Conservation (phyloP, 2,329 filamentous ascomycete genomes). For the Hymenoscyphus repandus region DNA sequence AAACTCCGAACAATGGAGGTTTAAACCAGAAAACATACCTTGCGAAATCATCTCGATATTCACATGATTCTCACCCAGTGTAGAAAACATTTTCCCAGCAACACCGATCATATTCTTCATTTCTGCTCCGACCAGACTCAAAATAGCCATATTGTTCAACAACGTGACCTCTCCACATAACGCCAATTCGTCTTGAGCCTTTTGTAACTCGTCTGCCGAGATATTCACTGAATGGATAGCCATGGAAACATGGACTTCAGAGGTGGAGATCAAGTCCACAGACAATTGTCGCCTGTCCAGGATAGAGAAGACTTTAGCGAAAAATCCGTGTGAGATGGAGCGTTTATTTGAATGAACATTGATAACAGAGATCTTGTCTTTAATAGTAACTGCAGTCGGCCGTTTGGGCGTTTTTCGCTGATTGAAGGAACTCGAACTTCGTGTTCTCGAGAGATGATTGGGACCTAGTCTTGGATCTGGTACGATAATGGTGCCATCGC, state of each 20-base stretch:
- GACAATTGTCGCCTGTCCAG: constrained; percentile 82
- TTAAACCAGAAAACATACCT: constrained; percentile 48
- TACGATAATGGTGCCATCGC: constrained; percentile 74
- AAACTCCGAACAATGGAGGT: neutral
- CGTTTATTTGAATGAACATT: constrained; percentile 98
- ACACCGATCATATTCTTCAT: constrained; percentile 98
- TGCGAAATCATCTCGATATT: constrained; percentile 99
- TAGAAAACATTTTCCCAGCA: constrained; percentile 90
- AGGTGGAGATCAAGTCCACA: constrained; percentile 93
- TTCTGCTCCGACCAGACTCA: constrained; percentile 89
- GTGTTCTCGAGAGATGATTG: constrained; percentile 46
- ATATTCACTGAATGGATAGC: constrained; percentile 79
- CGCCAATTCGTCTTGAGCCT: constrained; percentile 65
- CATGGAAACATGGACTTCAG: constrained; percentile 96
- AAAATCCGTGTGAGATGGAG: constrained; percentile 91
- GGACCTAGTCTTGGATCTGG: constrained; percentile 60
- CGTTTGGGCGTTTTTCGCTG: constrained; percentile 59
- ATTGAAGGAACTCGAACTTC: constrained; percentile 40
- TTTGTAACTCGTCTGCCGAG: constrained; percentile 56
- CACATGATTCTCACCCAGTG: constrained; percentile 85
- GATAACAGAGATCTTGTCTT: constrained; percentile 92
- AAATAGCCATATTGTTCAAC: constrained; percentile 86
- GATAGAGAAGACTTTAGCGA: constrained; percentile 88
- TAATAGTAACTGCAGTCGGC: constrained; percentile 91
- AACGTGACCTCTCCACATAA: constrained; percentile 88